These are phyloP conservation scores for Simmondsia chinensis DNA, from an alignment of 148 eudicot species.

Conservation along the genomic window DNA sequence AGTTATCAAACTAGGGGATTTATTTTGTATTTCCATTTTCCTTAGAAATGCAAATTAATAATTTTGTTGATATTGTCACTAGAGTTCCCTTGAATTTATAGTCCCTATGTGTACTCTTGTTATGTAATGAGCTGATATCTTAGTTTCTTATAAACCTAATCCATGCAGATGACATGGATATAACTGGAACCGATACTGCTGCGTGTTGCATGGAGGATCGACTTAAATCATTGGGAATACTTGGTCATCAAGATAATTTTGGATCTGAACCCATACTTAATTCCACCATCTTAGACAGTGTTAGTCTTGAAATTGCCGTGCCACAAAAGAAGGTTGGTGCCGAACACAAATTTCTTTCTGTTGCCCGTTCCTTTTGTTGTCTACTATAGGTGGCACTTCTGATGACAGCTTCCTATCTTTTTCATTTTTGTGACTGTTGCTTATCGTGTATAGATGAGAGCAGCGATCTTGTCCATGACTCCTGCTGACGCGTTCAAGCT, in stretches of 20 bases:
- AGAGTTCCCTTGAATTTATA: too few species aligned
- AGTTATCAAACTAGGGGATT: too few species aligned
- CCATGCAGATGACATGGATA: conserved; percentile 25
- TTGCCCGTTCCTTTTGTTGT: not conserved
- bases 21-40: too few species aligned
- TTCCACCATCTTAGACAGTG: conserved; percentile 32
- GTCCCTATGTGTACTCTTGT: too few species aligned
- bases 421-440: not conserved
- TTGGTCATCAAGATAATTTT: conserved; percentile 22
- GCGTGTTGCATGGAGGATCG: conserved; percentile 61
- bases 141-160: not conserved
- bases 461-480: conserved; percentile 45
- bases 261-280: conserved; percentile 16
- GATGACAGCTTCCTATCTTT: too few species aligned
- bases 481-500: conserved; percentile 46
- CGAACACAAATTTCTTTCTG: not conserved
- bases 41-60: too few species aligned
- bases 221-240: conserved; percentile 61
- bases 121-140: not conserved
- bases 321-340: conserved; percentile 59
- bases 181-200: conserved; percentile 16
- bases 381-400: too few species aligned
- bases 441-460: conserved; percentile 46
- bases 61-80: too few species aligned
- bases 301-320: conserved; percentile 42